Percentiles rank a stretch among this genome's conserved stretches.
phyloP scores from a whole-genome alignment of 208 protist species.

The Jaenimonas drosophilae region DNA sequence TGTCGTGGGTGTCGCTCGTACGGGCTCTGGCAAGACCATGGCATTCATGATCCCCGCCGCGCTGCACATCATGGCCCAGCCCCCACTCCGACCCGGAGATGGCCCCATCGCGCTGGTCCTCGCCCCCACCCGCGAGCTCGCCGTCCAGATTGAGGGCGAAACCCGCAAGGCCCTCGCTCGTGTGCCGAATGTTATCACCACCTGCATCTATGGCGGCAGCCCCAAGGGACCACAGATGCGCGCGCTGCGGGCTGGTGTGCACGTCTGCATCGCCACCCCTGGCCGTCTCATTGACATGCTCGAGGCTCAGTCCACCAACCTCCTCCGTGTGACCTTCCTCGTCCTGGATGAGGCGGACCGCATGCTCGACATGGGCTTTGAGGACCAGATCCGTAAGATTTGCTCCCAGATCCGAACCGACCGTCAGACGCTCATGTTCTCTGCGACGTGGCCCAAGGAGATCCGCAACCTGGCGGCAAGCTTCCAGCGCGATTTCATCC shows the following conservation, averaged over 20 bases:
- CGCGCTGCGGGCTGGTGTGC: constrained; percentile 56
- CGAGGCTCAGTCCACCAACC: constrained; percentile 84
- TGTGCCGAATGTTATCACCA: constrained; percentile 49
- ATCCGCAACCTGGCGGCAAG: constrained; percentile 77
- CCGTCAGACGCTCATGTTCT: constrained; percentile 97
- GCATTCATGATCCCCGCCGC: constrained; percentile 88
- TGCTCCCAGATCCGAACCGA: constrained; percentile 91
- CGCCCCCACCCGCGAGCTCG: constrained; percentile 88
- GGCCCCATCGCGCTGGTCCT: constrained; percentile 86
- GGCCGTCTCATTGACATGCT: constrained; percentile 96
- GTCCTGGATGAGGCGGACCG: constrained; percentile 97
- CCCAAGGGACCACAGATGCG: constrained; percentile 70
- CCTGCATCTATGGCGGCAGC: constrained; percentile 78
- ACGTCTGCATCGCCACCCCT: constrained; percentile 93
- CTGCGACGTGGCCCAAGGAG: constrained; percentile 91
- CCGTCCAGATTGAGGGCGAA: constrained; percentile 87
- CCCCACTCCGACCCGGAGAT: constrained; percentile 68
- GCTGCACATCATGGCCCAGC: constrained; percentile 86
- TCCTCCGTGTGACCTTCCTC: constrained; percentile 96
- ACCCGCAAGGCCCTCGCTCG: constrained; percentile 62
- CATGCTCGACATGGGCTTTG: constrained; percentile 99
- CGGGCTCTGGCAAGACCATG: constrained; percentile 90
- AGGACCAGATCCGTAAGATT: constrained; percentile 96
- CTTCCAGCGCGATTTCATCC: constrained; percentile 87
- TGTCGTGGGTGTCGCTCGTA: constrained; percentile 83